Evolutionary conservation across 2,329 filamentous ascomycete species (phyloP).

Genomic region (Penicillium sp.): DNA sequence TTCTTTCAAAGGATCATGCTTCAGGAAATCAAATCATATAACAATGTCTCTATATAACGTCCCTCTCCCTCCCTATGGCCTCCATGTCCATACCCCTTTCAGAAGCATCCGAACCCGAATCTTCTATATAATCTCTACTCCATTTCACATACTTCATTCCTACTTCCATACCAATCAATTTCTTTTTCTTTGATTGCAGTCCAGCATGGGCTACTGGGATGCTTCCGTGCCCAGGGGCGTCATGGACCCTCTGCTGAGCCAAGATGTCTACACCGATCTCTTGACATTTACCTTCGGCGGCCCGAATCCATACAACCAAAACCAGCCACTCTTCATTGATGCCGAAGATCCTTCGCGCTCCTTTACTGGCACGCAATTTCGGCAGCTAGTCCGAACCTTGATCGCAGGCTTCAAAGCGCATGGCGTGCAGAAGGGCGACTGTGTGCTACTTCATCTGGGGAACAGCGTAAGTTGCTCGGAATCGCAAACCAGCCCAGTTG

Average conservation of each 20-base stretch:
- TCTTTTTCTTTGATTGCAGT: not conserved
- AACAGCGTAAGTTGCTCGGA: constrained; percentile 39
- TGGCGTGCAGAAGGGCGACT: constrained; percentile 42
- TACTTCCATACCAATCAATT: not conserved
- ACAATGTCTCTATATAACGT: not conserved
- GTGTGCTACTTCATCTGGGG: constrained; percentile 44
- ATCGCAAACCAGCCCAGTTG: not conserved
- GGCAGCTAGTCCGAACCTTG: constrained; percentile 36
- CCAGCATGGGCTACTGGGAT: constrained; percentile 17
- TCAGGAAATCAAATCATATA: constrained; percentile 17
- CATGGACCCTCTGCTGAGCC: constrained; percentile 14
- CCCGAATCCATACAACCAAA: constrained; percentile 34
- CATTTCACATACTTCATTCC: not conserved
- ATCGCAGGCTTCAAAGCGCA: constrained; percentile 43
- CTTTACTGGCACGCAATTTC: constrained; percentile 38
- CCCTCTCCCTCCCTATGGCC: not conserved
- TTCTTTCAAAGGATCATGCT: constrained; percentile 7
- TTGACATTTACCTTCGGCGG: constrained; percentile 44
- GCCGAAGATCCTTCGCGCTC: constrained; percentile 40
- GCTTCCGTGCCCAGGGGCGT: constrained; percentile 1
- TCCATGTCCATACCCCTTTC: not conserved
- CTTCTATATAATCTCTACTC: not conserved
- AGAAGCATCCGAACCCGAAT: not conserved
- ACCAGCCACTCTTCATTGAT: constrained; percentile 45
- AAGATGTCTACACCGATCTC: constrained; percentile 38